These are phyloP conservation scores for Mycena filopes DNA, from an alignment of 768 basidiomycete genomes.

Conservation along the genomic window DNA sequence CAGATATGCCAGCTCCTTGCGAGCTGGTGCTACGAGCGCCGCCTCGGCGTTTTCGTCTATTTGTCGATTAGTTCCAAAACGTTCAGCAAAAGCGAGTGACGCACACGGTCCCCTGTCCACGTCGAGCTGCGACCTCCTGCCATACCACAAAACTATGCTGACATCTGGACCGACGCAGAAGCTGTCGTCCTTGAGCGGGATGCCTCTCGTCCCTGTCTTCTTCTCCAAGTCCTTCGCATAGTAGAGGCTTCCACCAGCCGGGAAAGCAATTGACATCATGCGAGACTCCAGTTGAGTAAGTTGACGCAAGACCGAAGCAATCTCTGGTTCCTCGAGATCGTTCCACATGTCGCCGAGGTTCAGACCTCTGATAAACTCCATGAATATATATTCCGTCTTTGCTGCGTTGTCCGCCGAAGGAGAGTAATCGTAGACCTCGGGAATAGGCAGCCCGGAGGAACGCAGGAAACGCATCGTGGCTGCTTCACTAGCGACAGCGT, in stretches of 20 bases:
- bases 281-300: constrained; percentile 57
- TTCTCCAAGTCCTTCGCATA: constrained; percentile 57
- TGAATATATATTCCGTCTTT: constrained; percentile 56
- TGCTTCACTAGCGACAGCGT: constrained; percentile 56
- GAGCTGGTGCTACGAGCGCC: constrained; percentile 52
- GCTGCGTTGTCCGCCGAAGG: constrained; percentile 51
- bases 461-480: constrained; percentile 56
- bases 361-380: constrained; percentile 55
- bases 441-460: constrained; percentile 51
- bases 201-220: constrained; percentile 43
- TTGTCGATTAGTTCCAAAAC: constrained; percentile 43
- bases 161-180: constrained; percentile 61
- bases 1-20: constrained; percentile 62
- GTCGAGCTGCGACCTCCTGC: constrained; percentile 60
- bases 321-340: constrained; percentile 48
- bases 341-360: constrained; percentile 54
- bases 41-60: constrained; percentile 57
- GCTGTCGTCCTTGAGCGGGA: constrained; percentile 50
- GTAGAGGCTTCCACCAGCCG: constrained; percentile 64
- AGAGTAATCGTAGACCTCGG: constrained; percentile 56
- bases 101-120: constrained; percentile 64
- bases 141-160: constrained; percentile 57
- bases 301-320: constrained; percentile 55
- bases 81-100: constrained; percentile 45
- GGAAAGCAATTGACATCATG: constrained; percentile 60